Conservation (phyloP, 352 stramenopile species). For the Thalassiosira mediterranea region DNA sequence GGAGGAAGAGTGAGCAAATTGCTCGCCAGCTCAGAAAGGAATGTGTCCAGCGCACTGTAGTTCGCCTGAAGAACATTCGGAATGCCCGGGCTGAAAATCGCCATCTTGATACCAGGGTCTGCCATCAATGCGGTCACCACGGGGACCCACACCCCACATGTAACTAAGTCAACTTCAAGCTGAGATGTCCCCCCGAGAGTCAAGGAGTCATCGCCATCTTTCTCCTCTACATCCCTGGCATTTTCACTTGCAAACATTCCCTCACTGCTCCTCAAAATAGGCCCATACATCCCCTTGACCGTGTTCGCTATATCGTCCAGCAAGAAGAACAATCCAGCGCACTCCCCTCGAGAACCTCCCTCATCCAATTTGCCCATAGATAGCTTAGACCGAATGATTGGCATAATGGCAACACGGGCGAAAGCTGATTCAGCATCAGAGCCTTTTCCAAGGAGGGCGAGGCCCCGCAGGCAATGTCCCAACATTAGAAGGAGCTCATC, state of each 20-base stretch:
- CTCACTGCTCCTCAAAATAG: constrained; percentile 68
- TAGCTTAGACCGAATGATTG: constrained; percentile 76
- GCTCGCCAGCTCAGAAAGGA: constrained; percentile 67
- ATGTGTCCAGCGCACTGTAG: constrained; percentile 76
- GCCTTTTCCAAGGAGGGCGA: constrained; percentile 61
- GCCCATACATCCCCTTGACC: constrained; percentile 62
- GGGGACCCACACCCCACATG: constrained; percentile 80
- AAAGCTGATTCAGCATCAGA: constrained; percentile 74
- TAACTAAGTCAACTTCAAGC: constrained; percentile 79
- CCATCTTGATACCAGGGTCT: constrained; percentile 81
- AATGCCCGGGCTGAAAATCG: constrained; percentile 84
- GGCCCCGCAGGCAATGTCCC: constrained; percentile 72
- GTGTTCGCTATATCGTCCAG: constrained; percentile 75
- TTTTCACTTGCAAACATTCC: constrained; percentile 65
- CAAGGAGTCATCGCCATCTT: constrained; percentile 5
- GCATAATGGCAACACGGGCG: constrained; percentile 78
- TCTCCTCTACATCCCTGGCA: constrained; percentile 4
- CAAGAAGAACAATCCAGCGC: constrained; percentile 70
- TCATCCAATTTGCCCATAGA: constrained; percentile 82
- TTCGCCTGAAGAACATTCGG: constrained; percentile 80
- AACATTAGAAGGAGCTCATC: constrained; percentile 60
- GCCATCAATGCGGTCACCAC: constrained; percentile 80
- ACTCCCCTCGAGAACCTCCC: constrained; percentile 79
- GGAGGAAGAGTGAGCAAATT: constrained; percentile 41
- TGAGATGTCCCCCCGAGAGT: background rate